These are phyloP conservation scores for Entophlyctis luteolus DNA, from an alignment of 192 early-diverging fungal genomes.

Conservation along the genomic window DNA sequence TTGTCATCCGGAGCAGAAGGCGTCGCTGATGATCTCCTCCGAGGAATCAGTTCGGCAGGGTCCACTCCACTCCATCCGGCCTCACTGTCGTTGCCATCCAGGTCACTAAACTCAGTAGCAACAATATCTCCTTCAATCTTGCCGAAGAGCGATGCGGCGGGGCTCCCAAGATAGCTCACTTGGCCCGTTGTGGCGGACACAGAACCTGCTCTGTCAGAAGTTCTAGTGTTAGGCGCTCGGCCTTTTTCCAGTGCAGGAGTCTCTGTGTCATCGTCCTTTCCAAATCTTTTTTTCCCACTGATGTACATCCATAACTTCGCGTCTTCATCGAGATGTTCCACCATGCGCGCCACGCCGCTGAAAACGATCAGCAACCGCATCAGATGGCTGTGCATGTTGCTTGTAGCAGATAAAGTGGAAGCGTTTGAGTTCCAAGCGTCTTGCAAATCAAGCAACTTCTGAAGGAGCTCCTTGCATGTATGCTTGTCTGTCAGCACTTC, in stretches of 20 bases:
- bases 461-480: conserved; percentile 56
- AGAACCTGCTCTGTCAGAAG: not conserved
- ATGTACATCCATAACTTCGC: conserved; percentile 58
- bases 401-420: not conserved
- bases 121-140: conserved; percentile 9
- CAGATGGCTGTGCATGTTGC: conserved; percentile 33
- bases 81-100: conserved; percentile 26
- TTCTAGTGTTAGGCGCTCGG: not conserved
- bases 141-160: conserved; percentile 17
- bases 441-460: conserved; percentile 57
- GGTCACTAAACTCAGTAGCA: conserved; percentile 21
- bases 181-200: not conserved
- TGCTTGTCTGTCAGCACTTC: conserved; percentile 57
- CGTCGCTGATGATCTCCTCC: not conserved
- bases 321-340: conserved; percentile 78
- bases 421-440: conserved; percentile 47
- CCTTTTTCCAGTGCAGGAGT: not conserved
- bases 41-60: not conserved
- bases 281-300: conserved; percentile 1
- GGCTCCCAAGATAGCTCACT: not conserved
- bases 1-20: not conserved
- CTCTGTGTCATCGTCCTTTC: not conserved
- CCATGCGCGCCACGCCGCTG: conserved; percentile 67
- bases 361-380: conserved; percentile 68
- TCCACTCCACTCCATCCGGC: not conserved